Evolutionary conservation across 106 monocot genomes (phyloP), one percentile per base, ranked within the genome.

Genomic region (Dendrobium chrysotoxum): DNA sequence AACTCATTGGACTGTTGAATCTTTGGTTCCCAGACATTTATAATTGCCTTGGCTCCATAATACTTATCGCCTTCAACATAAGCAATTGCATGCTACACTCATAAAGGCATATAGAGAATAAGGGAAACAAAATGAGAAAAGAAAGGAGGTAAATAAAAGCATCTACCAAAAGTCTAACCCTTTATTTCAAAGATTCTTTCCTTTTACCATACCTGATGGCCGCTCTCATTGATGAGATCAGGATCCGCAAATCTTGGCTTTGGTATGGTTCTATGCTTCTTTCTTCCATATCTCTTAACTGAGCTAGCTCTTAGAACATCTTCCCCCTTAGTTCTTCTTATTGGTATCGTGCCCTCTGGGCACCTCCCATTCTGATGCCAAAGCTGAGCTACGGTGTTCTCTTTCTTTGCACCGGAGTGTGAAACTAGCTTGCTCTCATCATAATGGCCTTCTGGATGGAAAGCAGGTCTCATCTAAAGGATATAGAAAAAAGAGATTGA

Each of bases 1-100:
- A 95, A 95, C 88, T 95, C 95, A 77, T 92, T 92, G 16, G 88
- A 9, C 83, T 92, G 92, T 78, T 95, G 86, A n/a, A 95, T 92
- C 79, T 82, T 86, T 72, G 95, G 95, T 78, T 92, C 83, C 95
- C 95, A 95, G n/a, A 95, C 95, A 85, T 95, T 95, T 11, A 95
- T 95, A 67, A 90, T 92, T 16, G 95, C 95, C 80, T 92, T 92
- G n/a, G 95, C 95, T 40, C 95, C 95, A 77, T 87, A 95, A 55
- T 95, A 95, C 79, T 87, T 95, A 40, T 88, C 95, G 23, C 95
- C 95, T 53, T 92, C 88, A 68, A 95, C 90, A 86, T 95, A 95
- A 13, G 90, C 88, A 79, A 95, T 95, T 39, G 94, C 94, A 87
- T 95, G 94, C 94, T 94, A n/a, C 79, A 79, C 47, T 46, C 81